Conservation (phyloP, 352 stramenopile genomes). For the Pythium insidiosum region DNA sequence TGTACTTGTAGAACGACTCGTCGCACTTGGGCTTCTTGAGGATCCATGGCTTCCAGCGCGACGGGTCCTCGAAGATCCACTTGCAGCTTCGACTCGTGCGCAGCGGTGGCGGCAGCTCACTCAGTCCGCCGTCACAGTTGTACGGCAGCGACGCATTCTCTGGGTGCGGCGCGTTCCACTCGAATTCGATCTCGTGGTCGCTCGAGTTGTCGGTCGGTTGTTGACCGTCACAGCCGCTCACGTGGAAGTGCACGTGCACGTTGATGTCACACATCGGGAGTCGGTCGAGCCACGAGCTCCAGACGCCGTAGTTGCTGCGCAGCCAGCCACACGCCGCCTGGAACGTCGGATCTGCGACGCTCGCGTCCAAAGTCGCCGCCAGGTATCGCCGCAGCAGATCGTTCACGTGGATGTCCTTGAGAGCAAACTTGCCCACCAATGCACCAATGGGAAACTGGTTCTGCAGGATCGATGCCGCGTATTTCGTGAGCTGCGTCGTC, state of each 20-base stretch:
- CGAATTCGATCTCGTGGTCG: slow-evolving; percentile 20
- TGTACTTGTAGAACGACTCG: slow-evolving; percentile 27
- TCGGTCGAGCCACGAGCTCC: slow-evolving; percentile 33
- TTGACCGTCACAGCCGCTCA: slow-evolving; percentile 23
- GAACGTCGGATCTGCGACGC: slow-evolving; percentile 22
- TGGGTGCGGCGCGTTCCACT: slow-evolving; percentile 32
- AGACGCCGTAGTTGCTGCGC: slow-evolving; percentile 35
- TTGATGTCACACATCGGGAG: slow-evolving; percentile 23
- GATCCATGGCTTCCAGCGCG: slow-evolving; percentile 25
- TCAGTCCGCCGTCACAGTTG: slow-evolving; percentile 30
- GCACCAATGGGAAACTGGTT: neutral
- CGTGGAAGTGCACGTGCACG: slow-evolving; percentile 14
- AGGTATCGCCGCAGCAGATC: slow-evolving; percentile 21
- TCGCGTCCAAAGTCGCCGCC: neutral
- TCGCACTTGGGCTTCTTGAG: slow-evolving; percentile 24
- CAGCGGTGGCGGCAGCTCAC: slow-evolving; percentile 14
- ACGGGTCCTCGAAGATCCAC: slow-evolving; percentile 24
- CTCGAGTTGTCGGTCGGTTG: neutral
- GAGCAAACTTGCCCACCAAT: slow-evolving; percentile 10
- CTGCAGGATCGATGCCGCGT: slow-evolving; percentile 11
- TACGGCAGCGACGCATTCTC: slow-evolving; percentile 23
- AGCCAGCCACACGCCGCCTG: slow-evolving; percentile 37
- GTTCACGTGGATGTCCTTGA: slow-evolving; percentile 31
- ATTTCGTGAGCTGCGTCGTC: slow-evolving; percentile 24
- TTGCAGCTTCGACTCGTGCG: slow-evolving; percentile 36